Percentiles rank a stretch among this genome's conserved stretches.
These are phyloP conservation scores for Phanerodontia chrysosporium DNA, from an alignment of 768 basidiomycete genomes.

Conservation along the genomic window DNA sequence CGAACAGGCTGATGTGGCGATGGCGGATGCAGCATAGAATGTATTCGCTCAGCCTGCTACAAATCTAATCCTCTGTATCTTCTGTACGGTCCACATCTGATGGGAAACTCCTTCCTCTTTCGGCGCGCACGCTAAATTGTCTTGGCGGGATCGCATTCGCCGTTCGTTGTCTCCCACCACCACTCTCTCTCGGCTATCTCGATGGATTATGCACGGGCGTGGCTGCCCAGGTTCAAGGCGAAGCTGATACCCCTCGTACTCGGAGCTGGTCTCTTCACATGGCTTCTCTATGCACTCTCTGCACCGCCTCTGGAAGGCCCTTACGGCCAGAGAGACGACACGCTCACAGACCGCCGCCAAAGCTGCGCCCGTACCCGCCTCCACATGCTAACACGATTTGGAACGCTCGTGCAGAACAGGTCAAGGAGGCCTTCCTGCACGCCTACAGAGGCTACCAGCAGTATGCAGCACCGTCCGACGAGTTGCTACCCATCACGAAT, in stretches of 20 bases:
- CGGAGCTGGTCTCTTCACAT: constrained; percentile 3
- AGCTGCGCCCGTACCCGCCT: not conserved
- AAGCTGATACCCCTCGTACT: not conserved
- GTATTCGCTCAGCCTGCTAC: not conserved
- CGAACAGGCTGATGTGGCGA: not conserved
- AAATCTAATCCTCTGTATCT: not conserved
- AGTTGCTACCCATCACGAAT: constrained; percentile 51
- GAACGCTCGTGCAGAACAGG: constrained; percentile 48
- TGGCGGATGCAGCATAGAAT: not conserved
- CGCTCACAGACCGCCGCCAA: not conserved
- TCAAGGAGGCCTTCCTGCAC: constrained; percentile 60
- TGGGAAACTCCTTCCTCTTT: not conserved
- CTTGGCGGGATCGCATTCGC: not conserved
- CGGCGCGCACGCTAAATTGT: not conserved
- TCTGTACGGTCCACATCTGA: not conserved
- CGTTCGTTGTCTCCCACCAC: not conserved
- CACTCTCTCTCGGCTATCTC: not conserved
- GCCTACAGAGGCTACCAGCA: constrained; percentile 64
- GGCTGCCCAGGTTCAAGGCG: constrained; percentile 4
- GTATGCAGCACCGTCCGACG: constrained; percentile 60
- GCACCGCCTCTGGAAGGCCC: constrained; percentile 1
- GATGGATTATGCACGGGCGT: constrained; percentile 5
- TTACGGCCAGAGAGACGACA: not conserved
- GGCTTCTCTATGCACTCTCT: constrained; percentile 8
- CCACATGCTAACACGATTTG: constrained; percentile 28